Conservation (phyloP, 164 flowering plant species). For the Piper longum region DNA sequence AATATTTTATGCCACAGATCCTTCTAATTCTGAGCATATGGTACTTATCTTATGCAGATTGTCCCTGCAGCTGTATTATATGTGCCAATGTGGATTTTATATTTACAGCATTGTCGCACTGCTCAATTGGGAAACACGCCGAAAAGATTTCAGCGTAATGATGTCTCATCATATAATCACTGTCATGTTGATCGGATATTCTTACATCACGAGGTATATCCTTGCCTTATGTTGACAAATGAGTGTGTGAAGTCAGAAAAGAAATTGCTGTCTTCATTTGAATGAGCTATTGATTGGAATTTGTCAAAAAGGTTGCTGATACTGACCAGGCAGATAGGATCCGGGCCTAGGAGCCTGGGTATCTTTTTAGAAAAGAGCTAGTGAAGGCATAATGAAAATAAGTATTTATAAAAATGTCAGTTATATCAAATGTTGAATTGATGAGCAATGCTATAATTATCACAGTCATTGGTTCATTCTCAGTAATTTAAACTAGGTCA, state of each 20-base stretch:
- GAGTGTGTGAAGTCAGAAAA: too few species aligned
- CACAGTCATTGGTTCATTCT: too few species aligned
- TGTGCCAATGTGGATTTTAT: conserved; percentile 97
- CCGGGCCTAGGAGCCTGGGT: too few species aligned
- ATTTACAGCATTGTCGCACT: conserved; percentile 71
- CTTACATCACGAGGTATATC: conserved; percentile 59
- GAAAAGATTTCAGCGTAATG: conserved; percentile 90
- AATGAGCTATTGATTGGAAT: too few species aligned
- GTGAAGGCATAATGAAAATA: too few species aligned
- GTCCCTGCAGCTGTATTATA: conserved; percentile 52
- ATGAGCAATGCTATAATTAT: too few species aligned
- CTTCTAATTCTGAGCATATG: neutral
- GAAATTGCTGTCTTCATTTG: too few species aligned
- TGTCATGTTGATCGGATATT: conserved; percentile 50
- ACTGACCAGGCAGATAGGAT: too few species aligned
- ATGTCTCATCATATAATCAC: conserved; percentile 93
- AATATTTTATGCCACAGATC: neutral
- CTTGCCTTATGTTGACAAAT: neutral
- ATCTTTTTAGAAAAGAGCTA: too few species aligned
- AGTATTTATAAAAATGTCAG: too few species aligned
- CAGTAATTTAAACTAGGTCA: neutral
- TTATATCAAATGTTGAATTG: too few species aligned
- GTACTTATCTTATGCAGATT: conserved; percentile 29
- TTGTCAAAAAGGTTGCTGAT: too few species aligned
- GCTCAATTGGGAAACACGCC: conserved; percentile 81